These are phyloP conservation scores for Nakaseomyces uthaithaninus DNA, from an alignment of 1,139 yeast species.

Conservation along the genomic window DNA sequence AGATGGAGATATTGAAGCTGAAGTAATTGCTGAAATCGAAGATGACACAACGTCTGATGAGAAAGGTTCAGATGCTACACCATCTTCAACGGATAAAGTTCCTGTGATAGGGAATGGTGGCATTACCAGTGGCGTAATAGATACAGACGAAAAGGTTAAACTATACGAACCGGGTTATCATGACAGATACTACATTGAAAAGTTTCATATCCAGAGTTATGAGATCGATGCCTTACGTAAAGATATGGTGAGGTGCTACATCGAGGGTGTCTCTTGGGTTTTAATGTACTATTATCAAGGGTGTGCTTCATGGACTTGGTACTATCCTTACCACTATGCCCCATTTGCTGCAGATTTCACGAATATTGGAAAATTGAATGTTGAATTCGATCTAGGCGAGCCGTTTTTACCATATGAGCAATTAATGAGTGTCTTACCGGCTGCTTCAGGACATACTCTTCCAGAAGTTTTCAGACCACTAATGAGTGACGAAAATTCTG, in stretches of 20 bases:
- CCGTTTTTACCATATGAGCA: slow-evolving; percentile 95
- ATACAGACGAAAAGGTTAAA: slow-evolving; percentile 52
- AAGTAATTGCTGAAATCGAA: slow-evolving; percentile 19
- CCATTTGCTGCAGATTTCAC: slow-evolving; percentile 90
- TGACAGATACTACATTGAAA: slow-evolving; percentile 68
- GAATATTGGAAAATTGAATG: slow-evolving; percentile 49
- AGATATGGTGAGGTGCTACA: slow-evolving; percentile 61
- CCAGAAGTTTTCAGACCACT: slow-evolving; percentile 78
- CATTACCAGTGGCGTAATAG: slow-evolving; percentile 30
- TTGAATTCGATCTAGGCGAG: slow-evolving; percentile 58
- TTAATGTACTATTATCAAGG: slow-evolving; percentile 91
- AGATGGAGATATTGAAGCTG: slow-evolving; percentile 23
- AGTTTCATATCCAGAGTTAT: slow-evolving; percentile 52
- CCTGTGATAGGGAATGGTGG: slow-evolving; percentile 27
- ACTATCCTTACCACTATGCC: slow-evolving; percentile 93
- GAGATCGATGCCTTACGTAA: slow-evolving; percentile 51
- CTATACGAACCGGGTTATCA: slow-evolving; percentile 85
- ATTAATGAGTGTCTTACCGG: slow-evolving; percentile 94
- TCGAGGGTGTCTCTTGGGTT: slow-evolving; percentile 96
- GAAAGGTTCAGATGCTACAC: slow-evolving; percentile 12
- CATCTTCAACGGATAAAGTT: slow-evolving; percentile 14
- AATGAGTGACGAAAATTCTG: slow-evolving; percentile 75
- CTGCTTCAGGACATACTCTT: slow-evolving; percentile 86
- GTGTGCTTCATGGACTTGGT: slow-evolving; percentile 99
- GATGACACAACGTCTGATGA: slow-evolving; percentile 26